Conservation (phyloP, 139 green algal genomes). For the Chlamydomonas sp. region DNA sequence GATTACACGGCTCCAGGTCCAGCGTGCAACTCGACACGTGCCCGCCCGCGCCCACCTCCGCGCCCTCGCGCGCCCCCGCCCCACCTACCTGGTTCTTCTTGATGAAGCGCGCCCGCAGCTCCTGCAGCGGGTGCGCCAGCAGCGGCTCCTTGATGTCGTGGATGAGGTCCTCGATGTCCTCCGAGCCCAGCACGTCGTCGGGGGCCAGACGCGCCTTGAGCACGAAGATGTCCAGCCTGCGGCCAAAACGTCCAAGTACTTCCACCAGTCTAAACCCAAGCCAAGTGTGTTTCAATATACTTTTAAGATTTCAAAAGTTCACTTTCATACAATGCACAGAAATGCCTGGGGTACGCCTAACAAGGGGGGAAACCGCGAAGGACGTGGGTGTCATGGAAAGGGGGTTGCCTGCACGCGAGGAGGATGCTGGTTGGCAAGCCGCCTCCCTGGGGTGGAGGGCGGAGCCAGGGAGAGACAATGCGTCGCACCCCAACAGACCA, state of each 20-base stretch:
- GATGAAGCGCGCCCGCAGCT: constrained; percentile 38
- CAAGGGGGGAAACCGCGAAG: too few relatives aligned
- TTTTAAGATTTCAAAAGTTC: too few relatives aligned
- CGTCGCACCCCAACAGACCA: too few relatives aligned
- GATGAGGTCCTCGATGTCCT: constrained; percentile 59
- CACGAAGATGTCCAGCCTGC: constrained; percentile 51
- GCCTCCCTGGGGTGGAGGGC: too few relatives aligned
- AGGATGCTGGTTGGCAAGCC: too few relatives aligned
- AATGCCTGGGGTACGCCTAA: too few relatives aligned
- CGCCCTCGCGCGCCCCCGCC: not conserved
- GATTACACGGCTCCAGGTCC: not conserved
- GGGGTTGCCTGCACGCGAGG: too few relatives aligned
- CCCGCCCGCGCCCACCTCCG: not conserved
- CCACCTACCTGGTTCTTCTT: constrained; percentile 30
- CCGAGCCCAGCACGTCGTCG: constrained; percentile 33
- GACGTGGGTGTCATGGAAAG: too few relatives aligned
- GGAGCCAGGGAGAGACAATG: too few relatives aligned
- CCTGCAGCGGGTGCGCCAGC: constrained; percentile 47
- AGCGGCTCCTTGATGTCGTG: constrained; percentile 46
- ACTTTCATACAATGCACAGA: too few relatives aligned
- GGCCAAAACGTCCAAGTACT: too few relatives aligned
- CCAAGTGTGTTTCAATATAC: not conserved
- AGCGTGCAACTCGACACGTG: not conserved
- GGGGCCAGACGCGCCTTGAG: constrained; percentile 22
- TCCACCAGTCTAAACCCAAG: not conserved